Evolutionary conservation across 768 basidiomycete species (phyloP).

Genomic region (Hemileccinum rubropunctum): DNA sequence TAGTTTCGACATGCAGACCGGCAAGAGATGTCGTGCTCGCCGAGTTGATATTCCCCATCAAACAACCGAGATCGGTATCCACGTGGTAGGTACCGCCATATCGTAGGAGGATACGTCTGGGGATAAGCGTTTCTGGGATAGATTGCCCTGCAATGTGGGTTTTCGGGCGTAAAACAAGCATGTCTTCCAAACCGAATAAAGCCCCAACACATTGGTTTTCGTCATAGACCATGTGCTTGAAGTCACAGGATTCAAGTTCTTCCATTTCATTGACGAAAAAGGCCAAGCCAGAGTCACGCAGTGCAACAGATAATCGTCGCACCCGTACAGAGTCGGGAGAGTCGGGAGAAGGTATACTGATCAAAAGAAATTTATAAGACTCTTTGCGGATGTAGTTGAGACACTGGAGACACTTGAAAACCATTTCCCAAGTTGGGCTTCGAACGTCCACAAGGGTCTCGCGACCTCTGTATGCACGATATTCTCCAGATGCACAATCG

Average conservation of each 20-base stretch:
- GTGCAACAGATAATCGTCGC: not conserved
- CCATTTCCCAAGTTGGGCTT: conserved; percentile 19
- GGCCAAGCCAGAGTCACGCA: not conserved
- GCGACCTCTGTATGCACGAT: not conserved
- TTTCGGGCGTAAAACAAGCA: not conserved
- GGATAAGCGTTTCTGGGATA: not conserved
- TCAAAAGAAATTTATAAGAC: conserved; percentile 1
- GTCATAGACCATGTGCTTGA: not conserved
- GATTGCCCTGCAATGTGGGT: not conserved
- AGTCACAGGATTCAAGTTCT: not conserved
- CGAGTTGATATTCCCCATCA: not conserved
- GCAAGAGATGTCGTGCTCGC: not conserved
- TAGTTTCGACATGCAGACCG: not conserved
- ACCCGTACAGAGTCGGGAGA: not conserved
- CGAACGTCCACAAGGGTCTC: conserved; percentile 16
- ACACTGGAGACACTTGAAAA: conserved; percentile 8
- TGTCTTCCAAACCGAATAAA: not conserved
- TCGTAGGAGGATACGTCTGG: not conserved
- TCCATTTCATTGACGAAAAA: not conserved
- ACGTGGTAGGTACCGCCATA: not conserved
- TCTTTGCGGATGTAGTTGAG: not conserved
- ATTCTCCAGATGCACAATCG: not conserved
- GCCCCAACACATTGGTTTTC: not conserved
- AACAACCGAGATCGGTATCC: not conserved
- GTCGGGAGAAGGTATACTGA: conserved; percentile 1